These are phyloP conservation scores for Amyloporia xantha DNA, from an alignment of 768 basidiomycete genomes.

Conservation along the genomic window DNA sequence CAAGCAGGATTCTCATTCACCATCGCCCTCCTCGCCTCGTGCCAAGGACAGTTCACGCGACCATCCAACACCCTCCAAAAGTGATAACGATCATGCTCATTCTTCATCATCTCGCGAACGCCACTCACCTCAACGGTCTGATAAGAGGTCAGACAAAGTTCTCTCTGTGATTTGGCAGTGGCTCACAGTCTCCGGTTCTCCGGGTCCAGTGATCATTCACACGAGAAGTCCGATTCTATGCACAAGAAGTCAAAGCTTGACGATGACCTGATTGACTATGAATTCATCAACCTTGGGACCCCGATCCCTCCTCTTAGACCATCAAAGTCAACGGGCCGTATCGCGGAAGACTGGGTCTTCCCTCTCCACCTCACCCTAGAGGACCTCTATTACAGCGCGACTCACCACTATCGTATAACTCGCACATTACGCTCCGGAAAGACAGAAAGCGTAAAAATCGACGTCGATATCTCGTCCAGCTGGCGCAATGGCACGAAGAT, in stretches of 20 bases:
- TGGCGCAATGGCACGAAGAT: constrained; percentile 57
- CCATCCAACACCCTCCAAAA: no score
- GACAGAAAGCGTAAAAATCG: constrained; percentile 49
- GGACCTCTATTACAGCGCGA: constrained; percentile 52
- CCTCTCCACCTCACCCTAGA: constrained; percentile 54
- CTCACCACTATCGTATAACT: constrained; percentile 53
- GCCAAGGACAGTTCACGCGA: no score
- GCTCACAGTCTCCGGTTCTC: neutral
- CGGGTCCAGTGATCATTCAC: constrained; percentile 1
- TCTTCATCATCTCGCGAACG: neutral
- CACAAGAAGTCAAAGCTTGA: constrained; percentile 12
- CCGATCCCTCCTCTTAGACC: constrained; percentile 11
- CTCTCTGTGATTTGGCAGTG: neutral
- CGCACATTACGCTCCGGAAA: constrained; percentile 44
- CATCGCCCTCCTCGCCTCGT: no score
- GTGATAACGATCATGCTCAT: neutral
- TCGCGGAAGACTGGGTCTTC: constrained; percentile 60
- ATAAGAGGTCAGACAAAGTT: constrained; percentile 2
- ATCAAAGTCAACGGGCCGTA: constrained; percentile 2
- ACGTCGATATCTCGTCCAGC: constrained; percentile 55
- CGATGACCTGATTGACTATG: constrained; percentile 19
- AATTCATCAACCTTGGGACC: constrained; percentile 18
- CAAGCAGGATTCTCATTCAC: no score
- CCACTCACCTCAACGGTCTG: constrained; percentile 1
- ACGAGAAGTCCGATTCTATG: constrained; percentile 2